Percentiles rank a stretch among this genome's conserved stretches.
Conservation (phyloP, 192 early-diverging fungal genomes). For the Backusella tuberculispora region DNA sequence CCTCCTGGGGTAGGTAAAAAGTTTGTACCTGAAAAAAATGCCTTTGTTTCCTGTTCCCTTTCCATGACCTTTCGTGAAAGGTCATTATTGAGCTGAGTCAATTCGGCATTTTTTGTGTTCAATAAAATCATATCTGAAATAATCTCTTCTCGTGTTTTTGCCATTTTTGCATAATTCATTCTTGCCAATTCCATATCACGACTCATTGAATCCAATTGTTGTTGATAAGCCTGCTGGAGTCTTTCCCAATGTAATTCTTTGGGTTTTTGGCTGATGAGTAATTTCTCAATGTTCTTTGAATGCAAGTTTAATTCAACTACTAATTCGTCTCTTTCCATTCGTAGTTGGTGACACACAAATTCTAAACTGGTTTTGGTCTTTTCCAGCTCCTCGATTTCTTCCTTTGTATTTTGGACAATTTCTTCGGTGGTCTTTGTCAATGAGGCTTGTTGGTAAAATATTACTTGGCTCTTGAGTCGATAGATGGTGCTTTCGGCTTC, state of each 20-base stretch:
- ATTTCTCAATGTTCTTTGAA: constrained; percentile 13
- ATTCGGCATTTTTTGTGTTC: constrained; percentile 57
- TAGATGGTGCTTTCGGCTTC: constrained; percentile 34
- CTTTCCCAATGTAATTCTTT: constrained; percentile 22
- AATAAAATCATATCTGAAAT: constrained; percentile 54
- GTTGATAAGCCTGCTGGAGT: constrained; percentile 44
- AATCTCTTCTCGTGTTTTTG: constrained; percentile 51
- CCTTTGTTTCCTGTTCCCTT: constrained; percentile 44
- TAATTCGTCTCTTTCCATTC: constrained; percentile 19
- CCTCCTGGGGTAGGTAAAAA: constrained; percentile 13
- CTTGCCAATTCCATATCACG: constrained; percentile 47
- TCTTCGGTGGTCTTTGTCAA: constrained; percentile 16
- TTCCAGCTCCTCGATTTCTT: constrained; percentile 27
- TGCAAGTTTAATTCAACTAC: constrained; percentile 20
- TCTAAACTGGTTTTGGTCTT: constrained; percentile 16
- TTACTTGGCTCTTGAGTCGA: constrained; percentile 34
- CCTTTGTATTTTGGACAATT: constrained; percentile 9
- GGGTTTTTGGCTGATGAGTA: constrained; percentile 18
- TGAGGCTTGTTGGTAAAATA: constrained; percentile 30
- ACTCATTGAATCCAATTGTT: constrained; percentile 51
- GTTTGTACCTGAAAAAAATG: constrained; percentile 39
- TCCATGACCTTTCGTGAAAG: constrained; percentile 49
- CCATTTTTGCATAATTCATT: constrained; percentile 44
- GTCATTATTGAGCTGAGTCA: constrained; percentile 60
- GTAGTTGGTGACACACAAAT: constrained; percentile 12